Conservation (phyloP, 1,284 basidiomycete genomes). For the Mycosarcoma maydis region DNA sequence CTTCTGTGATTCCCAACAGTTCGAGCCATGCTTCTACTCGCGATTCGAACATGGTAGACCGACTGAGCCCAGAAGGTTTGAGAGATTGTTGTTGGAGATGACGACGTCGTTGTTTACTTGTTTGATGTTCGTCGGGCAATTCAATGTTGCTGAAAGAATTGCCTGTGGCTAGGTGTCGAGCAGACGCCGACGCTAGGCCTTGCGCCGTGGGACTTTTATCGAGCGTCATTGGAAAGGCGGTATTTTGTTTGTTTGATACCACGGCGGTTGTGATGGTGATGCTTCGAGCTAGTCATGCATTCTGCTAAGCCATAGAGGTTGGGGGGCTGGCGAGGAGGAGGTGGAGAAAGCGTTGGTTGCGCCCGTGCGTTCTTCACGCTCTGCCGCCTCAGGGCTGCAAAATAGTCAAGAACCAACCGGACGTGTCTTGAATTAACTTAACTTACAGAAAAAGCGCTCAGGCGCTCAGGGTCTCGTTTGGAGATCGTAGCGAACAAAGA, state of each 20-base stretch:
- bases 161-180: neutral
- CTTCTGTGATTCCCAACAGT: slow-evolving; percentile 12
- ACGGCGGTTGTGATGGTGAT: neutral
- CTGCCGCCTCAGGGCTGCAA: too few relatives aligned
- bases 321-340: neutral
- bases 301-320: neutral
- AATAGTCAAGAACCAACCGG: too few relatives aligned
- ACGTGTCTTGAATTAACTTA: too few relatives aligned
- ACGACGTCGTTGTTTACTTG: slow-evolving; percentile 1
- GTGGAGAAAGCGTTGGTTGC: neutral
- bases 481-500: too few relatives aligned
- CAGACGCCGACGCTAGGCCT: neutral
- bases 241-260: neutral
- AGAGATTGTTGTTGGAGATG: slow-evolving; percentile 19
- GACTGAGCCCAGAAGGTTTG: neutral
- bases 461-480: too few relatives aligned
- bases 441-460: too few relatives aligned
- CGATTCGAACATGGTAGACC: neutral
- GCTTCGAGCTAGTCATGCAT: neutral
- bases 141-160: neutral
- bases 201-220: too few relatives aligned
- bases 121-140: too few relatives aligned
- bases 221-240: too few relatives aligned
- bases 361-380: neutral
- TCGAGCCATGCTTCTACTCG: slow-evolving; percentile 18